Evolutionary conservation across 2,329 filamentous ascomycete species (phyloP).

Genomic region (Cladosporium sp.): DNA sequence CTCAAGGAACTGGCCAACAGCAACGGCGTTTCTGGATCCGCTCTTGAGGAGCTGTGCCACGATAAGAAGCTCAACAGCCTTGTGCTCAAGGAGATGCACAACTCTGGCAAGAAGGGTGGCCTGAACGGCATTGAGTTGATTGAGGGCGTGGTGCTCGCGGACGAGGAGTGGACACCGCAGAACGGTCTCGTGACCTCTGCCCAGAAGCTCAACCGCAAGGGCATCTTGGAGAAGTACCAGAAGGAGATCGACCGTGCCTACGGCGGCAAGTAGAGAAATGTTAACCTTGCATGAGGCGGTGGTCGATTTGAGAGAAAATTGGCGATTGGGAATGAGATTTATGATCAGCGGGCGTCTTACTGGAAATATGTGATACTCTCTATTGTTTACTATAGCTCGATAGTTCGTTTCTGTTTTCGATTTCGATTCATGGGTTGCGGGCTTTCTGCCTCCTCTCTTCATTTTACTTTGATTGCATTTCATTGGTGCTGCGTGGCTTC

Average conservation of each 20-base stretch:
- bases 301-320: constrained; percentile 5
- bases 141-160: constrained; percentile 72
- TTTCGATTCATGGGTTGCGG: constrained; percentile 1
- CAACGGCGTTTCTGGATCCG: constrained; percentile 62
- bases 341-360: constrained; percentile 22
- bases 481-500: not conserved
- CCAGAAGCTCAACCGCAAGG: constrained; percentile 56
- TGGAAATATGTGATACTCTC: constrained; percentile 17
- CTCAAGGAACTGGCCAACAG: constrained; percentile 59
- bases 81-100: constrained; percentile 71
- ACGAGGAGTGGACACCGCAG: constrained; percentile 85
- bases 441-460: not conserved
- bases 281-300: not conserved
- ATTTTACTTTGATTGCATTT: not conserved
- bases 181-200: constrained; percentile 59
- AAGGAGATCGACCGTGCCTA: constrained; percentile 54
- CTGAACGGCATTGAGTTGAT: constrained; percentile 73
- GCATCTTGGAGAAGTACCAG: constrained; percentile 53
- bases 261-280: constrained; percentile 24
- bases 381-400: constrained; percentile 13
- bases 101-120: constrained; percentile 65
- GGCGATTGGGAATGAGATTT: constrained; percentile 14
- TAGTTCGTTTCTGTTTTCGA: not conserved
- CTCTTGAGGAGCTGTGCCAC: constrained; percentile 67
- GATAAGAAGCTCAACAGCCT: constrained; percentile 64